Evolutionary conservation across 768 basidiomycete genomes (phyloP).

Genomic region (Pleurotus tuber-regium): DNA sequence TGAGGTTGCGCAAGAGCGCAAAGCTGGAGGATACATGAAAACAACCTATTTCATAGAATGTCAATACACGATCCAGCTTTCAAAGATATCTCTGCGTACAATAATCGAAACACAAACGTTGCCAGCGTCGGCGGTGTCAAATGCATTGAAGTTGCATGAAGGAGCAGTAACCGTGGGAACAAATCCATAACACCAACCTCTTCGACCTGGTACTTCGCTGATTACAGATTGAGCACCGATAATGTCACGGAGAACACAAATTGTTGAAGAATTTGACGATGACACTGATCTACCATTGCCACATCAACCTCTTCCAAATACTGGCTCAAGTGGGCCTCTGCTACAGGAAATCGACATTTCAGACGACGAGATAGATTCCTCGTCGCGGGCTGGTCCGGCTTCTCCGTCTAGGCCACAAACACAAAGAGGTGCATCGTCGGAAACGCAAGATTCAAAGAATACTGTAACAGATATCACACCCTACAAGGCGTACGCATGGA

Average conservation of each 20-base stretch:
- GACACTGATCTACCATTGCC: slow-evolving; percentile 90
- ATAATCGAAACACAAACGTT: slow-evolving; percentile 24
- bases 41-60: slow-evolving; percentile 11
- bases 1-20: slow-evolving; percentile 13
- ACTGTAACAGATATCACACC: slow-evolving; percentile 73
- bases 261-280: slow-evolving; percentile 88
- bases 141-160: slow-evolving; percentile 37
- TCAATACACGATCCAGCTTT: slow-evolving; percentile 16
- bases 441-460: slow-evolving; percentile 24
- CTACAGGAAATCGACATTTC: slow-evolving; percentile 67
- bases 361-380: slow-evolving; percentile 49
- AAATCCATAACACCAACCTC: slow-evolving; percentile 9
- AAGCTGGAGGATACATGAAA: slow-evolving; percentile 14
- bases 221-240: slow-evolving; percentile 8
- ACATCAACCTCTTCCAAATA: slow-evolving; percentile 57
- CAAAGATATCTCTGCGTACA: too few species aligned
- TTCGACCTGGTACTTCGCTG: slow-evolving; percentile 8
- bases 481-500: slow-evolving; percentile 68
- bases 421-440: slow-evolving; percentile 22
- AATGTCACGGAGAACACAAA: slow-evolving; percentile 72
- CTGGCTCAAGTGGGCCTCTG: slow-evolving; percentile 70
- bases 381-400: slow-evolving; percentile 50
- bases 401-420: slow-evolving; percentile 39
- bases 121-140: slow-evolving; percentile 29
- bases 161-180: slow-evolving; percentile 24